Base-by-base conservation (phyloP, 2,329 filamentous ascomycete species). In the Trichoderma afroharzianum region DNA sequence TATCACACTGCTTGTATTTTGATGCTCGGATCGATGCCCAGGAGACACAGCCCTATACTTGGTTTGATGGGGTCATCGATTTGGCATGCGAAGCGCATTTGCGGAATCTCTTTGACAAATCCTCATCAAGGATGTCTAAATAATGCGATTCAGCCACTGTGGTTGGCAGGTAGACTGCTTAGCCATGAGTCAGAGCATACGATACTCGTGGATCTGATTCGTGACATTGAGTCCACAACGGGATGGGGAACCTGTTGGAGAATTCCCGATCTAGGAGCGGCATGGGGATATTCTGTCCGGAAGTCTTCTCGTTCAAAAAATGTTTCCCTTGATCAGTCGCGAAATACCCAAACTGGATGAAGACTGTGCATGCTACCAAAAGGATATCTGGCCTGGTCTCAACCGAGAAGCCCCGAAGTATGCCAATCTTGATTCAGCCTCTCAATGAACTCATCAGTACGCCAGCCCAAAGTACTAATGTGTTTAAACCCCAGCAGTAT, bases 91-190 rank as follows among this genome's bases (percentile, higher is more conserved):
- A 68, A 68, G 55, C 53, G 53, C 21, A 68, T 59, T 11, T 68
- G 64, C n/a, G 64, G 64, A 18, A 68, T 68, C 21, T 68, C 64
- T 28, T 75, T 86, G 14, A 83, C 86, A 3, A 89, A 89, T 71
- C 84, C 83, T 4, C 86, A 89, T 71, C 82, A 85, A 12, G 87
- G 87, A 3, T 87, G 85, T 72, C 75, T 88, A 39, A 89, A 87
- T 72, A 89, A 89, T 74, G 85, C 86, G 4, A 86, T 88, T 5
- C 87, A 89, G 73, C 87, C 87, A 1, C 79, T 89, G 0, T 88
- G 85, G 84, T 81, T 89, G 14, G 87, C 88, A 0, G 88, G 86
- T 0, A 81, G 83, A 43, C 77, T 88, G 0, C 81, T 89, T 55
- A 88, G 84, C 68, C 87, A 89, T 77, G 80, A 78, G 33, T 79